Base-by-base conservation (phyloP, 1,284 basidiomycete species). In the Sparassis latifolia region DNA sequence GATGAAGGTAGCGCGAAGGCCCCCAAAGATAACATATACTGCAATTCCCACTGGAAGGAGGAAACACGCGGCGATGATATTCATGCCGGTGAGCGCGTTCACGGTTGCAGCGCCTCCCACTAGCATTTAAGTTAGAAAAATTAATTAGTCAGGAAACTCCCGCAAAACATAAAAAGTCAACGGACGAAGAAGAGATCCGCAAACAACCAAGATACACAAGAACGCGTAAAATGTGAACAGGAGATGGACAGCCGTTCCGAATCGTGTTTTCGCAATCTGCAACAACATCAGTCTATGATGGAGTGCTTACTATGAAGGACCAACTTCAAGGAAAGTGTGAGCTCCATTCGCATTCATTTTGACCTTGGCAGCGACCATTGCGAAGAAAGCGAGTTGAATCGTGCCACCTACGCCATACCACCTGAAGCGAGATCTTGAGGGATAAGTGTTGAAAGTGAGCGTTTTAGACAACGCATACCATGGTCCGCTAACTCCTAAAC, bases 31-130 rank as follows among this genome's bases (percentile, higher is more conserved):
- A 40, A 75, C 74, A 48, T 74, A 74, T 35, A 71, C 62, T 4
- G 69, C 69, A 49, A 77, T 72, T 4, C 73, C 71, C 10, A 75
- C 62, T 1, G 84, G 85, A 10, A 89, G 82, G 29, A 92, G 72
- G 72, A 92, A 91, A 62, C 84, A 87, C 1, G 87, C 86, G 2
- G 89, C 89, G 51, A 87, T 75, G n/a, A 84, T 87, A 62, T 75
- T 80, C 84, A 92, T 90, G 0, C 88, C 89, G 0, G 92, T 93
- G 42, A 96, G 69, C 48, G 80, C 80, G 5, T 80, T 83, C 27
- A 92, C 87, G 0, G 89, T 90, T 0, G 88, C 89, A 0, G 81
- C 82, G 0, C 89, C 89, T 12, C 89, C 89, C 48, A 85, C 73
- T 63, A 57, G 37, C 27, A 39, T 40, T 2, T 20, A 44, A 5